Percentiles rank a stretch among this genome's conserved stretches.
phyloP scores from a whole-genome alignment of 495 filamentous ascomycete genomes.

The Penicillium fimorum region DNA sequence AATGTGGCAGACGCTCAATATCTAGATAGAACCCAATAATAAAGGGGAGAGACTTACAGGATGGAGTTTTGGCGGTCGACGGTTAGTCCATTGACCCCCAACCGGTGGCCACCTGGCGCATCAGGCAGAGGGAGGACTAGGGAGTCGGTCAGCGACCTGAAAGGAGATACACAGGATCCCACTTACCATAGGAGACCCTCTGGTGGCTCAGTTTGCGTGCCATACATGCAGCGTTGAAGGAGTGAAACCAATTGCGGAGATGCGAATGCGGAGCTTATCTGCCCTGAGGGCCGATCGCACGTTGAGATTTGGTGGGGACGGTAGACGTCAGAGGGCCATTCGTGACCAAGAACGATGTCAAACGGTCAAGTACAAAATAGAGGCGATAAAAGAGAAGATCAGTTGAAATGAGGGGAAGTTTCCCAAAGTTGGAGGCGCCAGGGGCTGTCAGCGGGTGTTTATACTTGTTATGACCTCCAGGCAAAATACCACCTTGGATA shows the following conservation, averaged over 20 bases:
- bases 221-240: constrained; percentile 38
- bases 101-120: constrained; percentile 83
- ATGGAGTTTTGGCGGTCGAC: constrained; percentile 82
- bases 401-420: constrained; percentile 26
- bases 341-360: background rate
- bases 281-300: constrained; percentile 35
- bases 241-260: constrained; percentile 40
- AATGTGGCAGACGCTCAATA: background rate
- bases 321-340: constrained; percentile 21
- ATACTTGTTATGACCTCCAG: background rate
- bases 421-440: constrained; percentile 10
- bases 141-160: constrained; percentile 18
- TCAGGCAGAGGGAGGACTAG: constrained; percentile 91
- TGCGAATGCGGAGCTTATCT: constrained; percentile 36
- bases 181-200: constrained; percentile 51
- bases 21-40: background rate
- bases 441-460: background rate
- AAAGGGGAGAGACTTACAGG: constrained; percentile 58
- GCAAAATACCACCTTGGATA: background rate
- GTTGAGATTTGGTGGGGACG: constrained; percentile 23
- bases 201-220: constrained; percentile 50
- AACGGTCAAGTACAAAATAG: background rate
- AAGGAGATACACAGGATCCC: background rate
- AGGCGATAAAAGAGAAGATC: background rate
- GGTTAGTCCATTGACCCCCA: constrained; percentile 91